Evolutionary conservation across 345 rosid species (phyloP), one percentile per base, ranked within the genome.

Genomic region (Moricandia arvensis): DNA sequence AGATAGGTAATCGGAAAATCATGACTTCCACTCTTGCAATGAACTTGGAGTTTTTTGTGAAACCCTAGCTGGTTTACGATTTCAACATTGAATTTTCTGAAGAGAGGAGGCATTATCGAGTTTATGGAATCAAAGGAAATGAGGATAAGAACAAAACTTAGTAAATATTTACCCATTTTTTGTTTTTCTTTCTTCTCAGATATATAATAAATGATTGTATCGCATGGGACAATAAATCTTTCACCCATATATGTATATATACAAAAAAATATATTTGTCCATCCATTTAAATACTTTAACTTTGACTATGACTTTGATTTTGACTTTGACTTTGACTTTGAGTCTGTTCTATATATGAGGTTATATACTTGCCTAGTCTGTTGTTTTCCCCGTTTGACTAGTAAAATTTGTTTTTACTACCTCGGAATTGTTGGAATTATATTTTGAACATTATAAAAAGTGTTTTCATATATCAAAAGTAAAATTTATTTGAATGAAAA

Each of bases 1-100:
- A 74, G 71, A 65, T 65, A 41, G 0, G 58, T 74, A 18, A 65
- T 57, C 2, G 77, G 71, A 65, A 74, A 74, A 65, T 65, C 34
- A 51, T 74, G 71, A 65, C 16, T 16, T 65, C 59, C 66, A 21
- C 65, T 65, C 12, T 17, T 55, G 65, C 77, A 74, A 13, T 74
- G 77, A 74, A 74, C 77, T 2, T 35, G 29, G 9, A 74, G n/a
- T 38, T 27, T 65, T 8, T 74, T 74, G 15, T 64, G 10, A 41
- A 55, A 74, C 15, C 21, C 7, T 55, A 74, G 63, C 4, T 55
- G 33, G 16, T 65, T 74, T 74, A 74, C 71, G 3, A 74, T 74
- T 10, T 74, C 34, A 6, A 74, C 57, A 17, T 65, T 65, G 4
- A 38, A 65, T 65, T 74, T 65, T 65, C 33, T 38, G 16, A 65